Percentiles rank a stretch among this genome's conserved stretches.
Evolutionary conservation across 257 asterid species (phyloP).

Genomic region (Penstemon newberryi): DNA sequence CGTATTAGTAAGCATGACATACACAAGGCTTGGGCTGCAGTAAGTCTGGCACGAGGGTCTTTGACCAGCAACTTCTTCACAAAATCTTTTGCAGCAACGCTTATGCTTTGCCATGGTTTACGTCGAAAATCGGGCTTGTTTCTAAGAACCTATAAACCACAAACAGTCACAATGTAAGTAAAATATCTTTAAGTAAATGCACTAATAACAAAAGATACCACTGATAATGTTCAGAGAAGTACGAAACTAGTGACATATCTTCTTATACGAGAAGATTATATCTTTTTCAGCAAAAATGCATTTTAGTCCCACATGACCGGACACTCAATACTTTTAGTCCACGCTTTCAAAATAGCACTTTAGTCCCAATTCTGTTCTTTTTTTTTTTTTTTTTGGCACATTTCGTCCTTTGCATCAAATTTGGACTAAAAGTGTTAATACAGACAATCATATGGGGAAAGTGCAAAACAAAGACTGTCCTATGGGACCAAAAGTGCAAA

Average conservation of each 20-base stretch:
- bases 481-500: no score
- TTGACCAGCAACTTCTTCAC: conserved; percentile 86
- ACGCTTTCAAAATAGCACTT: no score
- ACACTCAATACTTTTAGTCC: no score
- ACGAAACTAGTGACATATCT: neutral
- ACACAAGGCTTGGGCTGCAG: conserved; percentile 98
- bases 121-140: conserved; percentile 97
- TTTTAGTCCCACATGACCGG: no score
- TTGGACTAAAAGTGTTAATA: no score
- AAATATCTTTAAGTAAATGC: conserved; percentile 2
- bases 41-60: conserved; percentile 95
- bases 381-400: no score
- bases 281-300: neutral
- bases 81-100: conserved; percentile 90
- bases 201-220: neutral
- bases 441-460: no score
- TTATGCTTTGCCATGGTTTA: conserved; percentile 95
- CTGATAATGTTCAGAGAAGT: neutral
- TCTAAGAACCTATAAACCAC: conserved; percentile 60
- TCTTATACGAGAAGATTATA: neutral
- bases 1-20: conserved; percentile 33
- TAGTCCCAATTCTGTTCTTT: no score
- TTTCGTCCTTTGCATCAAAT: no score
- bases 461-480: no score
- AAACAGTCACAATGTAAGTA: conserved; percentile 28